Percentiles rank a stretch among this genome's conserved stretches.
Conservation (phyloP, 164 flowering plant genomes). For the Chimonanthus salicifolius region DNA sequence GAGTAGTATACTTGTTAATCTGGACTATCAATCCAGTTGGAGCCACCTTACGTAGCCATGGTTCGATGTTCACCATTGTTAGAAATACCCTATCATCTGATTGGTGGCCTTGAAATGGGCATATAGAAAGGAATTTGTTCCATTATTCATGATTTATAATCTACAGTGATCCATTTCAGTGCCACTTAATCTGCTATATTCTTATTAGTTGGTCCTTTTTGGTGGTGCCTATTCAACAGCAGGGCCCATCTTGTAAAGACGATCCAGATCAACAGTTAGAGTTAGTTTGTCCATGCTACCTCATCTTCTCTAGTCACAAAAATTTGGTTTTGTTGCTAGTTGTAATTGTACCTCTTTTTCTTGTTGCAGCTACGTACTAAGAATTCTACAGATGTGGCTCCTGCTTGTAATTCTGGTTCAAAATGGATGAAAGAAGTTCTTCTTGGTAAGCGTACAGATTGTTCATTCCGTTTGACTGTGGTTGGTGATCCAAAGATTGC, state of each 20-base stretch:
- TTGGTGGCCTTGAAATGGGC: background rate
- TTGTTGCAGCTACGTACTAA: constrained; percentile 48
- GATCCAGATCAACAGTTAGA: background rate
- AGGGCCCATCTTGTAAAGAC: background rate
- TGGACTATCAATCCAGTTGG: background rate
- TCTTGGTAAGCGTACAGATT: constrained; percentile 69
- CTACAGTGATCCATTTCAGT: background rate
- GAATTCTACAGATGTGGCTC: constrained; percentile 17
- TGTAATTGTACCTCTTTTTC: constrained; percentile 10
- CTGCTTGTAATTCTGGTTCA: constrained; percentile 38
- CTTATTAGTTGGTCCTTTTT: background rate
- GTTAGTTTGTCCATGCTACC: background rate
- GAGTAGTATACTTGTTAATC: background rate
- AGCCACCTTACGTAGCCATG: background rate
- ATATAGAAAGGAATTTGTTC: background rate
- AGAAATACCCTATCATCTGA: background rate
- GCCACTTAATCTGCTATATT: background rate
- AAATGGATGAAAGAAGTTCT: constrained; percentile 76
- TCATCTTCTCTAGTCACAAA: background rate
- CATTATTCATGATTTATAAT: background rate
- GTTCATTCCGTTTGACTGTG: constrained; percentile 78
- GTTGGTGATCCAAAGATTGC: constrained; percentile 83
- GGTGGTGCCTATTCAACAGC: background rate
- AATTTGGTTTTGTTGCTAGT: background rate
- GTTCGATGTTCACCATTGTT: background rate